Evolutionary conservation across 495 filamentous ascomycete species (phyloP).

Genomic region (Baudoinia panamericana): DNA sequence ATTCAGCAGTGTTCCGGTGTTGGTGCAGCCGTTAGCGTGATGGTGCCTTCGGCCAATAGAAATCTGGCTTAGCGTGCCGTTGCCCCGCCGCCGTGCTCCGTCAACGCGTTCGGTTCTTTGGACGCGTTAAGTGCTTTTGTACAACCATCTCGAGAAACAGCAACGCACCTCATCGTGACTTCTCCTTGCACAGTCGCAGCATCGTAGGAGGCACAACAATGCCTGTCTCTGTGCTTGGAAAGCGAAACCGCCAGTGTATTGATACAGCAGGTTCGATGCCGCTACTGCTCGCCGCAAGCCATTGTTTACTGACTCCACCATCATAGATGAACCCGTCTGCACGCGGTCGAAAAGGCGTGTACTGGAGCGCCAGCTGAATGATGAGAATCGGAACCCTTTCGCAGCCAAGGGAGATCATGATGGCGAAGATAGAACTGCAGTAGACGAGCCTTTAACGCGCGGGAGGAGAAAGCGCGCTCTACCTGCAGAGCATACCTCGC

Average conservation of each 20-base stretch:
- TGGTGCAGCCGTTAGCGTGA: no score
- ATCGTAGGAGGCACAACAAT: slow-evolving; percentile 9
- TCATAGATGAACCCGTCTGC: slow-evolving; percentile 18
- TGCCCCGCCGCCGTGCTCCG: no score
- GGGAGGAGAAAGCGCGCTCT: slow-evolving; percentile 3
- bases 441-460: slow-evolving; percentile 23
- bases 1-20: no score
- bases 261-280: slow-evolving; percentile 10
- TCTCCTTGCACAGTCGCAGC: not conserved
- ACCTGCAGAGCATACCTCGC: slow-evolving; percentile 28
- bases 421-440: slow-evolving; percentile 19
- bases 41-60: no score
- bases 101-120: no score
- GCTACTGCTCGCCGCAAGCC: not conserved
- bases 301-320: slow-evolving; percentile 1
- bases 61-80: no score
- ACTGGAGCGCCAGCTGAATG: slow-evolving; percentile 32
- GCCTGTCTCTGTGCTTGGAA: slow-evolving; percentile 17
- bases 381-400: slow-evolving; percentile 44
- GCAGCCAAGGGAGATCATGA: slow-evolving; percentile 20
- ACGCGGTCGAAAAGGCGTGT: slow-evolving; percentile 52
- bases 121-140: no score
- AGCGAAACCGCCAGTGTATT: slow-evolving; percentile 14
- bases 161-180: not conserved
- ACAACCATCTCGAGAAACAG: not conserved